Evolutionary conservation across 306 rosid species (phyloP), one percentile per base, ranked within the genome.

Genomic region (Cucurbita ficifolia): DNA sequence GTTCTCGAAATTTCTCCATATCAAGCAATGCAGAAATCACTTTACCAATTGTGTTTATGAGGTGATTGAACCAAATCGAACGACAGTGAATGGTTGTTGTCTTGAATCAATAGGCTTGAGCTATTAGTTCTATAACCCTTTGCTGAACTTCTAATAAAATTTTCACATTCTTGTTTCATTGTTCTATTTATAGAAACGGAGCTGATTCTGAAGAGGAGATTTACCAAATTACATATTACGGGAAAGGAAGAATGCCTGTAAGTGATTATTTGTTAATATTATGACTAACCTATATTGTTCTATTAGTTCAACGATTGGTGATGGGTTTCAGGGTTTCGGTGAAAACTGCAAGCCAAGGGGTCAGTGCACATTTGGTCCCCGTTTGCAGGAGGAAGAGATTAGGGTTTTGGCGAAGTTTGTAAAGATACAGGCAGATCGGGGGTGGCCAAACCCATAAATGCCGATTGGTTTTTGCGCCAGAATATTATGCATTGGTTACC

Each of bases 361-460:
- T 16, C 98, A 93, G 72, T 93, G 98, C 82, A 93, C 98, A 63
- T 93, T 93, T 82, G 97, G 96, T 76, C 87, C 92, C 49, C 98
- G 96, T 75, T 84, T 93, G 89, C 89, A 81, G 79, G 96, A 90
- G 56, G 90, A 88, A 73, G 97, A 90, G 36, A 90, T 93, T 73
- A 87, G 82, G 89, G 76, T 90, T 70, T 81, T 93, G 81, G 97
- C 97, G 2, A 84, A 88, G 82, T 90, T 86, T 87, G 96, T 93
- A 68, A 90, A 85, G 87, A 67, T 84, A 73, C 97, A 93, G 82
- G 92, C 98, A 79, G 92, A 93, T 81, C 86, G 85, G 83, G 92
- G 91, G 10, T 93, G 98, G 97, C 86, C 89, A 68, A 88, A 75
- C 53, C 72, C 72, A 21, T 67, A 67, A 55, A 67, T 22, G 35